Base-by-base conservation (phyloP, 2,329 filamentous ascomycete species). In the Ophiosphaerella korrae region DNA sequence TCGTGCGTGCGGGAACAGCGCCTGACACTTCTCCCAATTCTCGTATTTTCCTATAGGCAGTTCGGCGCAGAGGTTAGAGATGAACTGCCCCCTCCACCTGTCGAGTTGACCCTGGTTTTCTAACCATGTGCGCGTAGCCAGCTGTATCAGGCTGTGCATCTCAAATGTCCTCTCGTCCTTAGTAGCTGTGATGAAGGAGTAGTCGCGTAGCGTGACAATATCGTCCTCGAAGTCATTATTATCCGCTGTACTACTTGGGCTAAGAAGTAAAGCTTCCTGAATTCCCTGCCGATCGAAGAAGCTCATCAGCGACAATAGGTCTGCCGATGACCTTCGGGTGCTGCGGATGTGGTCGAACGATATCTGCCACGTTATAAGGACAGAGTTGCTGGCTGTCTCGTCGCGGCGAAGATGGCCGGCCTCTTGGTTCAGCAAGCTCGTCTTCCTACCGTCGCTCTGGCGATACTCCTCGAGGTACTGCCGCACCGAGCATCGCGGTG, bases 251-350 rank as follows among this genome's bases (percentile, higher is more conserved):
- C 75, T 80, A 79, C 51, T 75, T 69, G 42, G 75, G 77, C 43
- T 21, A 21, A 21, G 3, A 21, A 78, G 44, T 13, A 78, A 41
- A 12, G 24, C 52, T 14, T 70, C 65, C 0, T 72, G 71, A n/a
- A 80, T 78, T 6, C 67, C 74, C 51, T 79, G 71, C 12, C 67
- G 63, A 43, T 80, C 70, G 55, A 77, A 80, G 48, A 78, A 75
- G 65, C 76, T 78, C 73, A 81, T 80, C 0, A 80, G 65, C 2
- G 75, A 76, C 1, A 81, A 53, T 16, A 80, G 60, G 16, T 78
- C 63, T 4, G 76, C 68, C 7, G 78, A 78, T 7, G 66, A 52
- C 5, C 23, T 52, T 18, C 50, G 24, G 1, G 7, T 53, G 1
- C 58, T 46, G 11, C 60, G 67, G 42, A 80, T 75, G 14, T 74